Base-by-base conservation (phyloP, 108 stramenopile genomes). In the Thalassiosira profunda region DNA sequence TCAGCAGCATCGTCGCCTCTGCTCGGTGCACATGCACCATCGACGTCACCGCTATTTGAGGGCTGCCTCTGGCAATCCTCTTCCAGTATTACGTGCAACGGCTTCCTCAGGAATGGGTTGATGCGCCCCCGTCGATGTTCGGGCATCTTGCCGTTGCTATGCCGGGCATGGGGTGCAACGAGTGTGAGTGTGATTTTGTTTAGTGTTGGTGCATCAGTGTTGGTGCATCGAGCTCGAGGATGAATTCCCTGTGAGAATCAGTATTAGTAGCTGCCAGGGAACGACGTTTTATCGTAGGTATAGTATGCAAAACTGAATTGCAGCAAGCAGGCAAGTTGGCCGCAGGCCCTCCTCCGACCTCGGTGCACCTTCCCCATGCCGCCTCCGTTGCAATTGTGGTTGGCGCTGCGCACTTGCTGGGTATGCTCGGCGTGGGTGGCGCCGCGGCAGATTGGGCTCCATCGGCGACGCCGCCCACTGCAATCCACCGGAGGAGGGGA, bases 31-130 rank as follows among this genome's bases (percentile, higher is more conserved):
- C 14, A 21, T 29, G 23, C 26, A 44, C 23, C 35, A 38, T 24
- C 2, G 52, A 14, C 5, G 52, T 33, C 38, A 18, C 18, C 52
- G 52, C 23, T 18, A 35, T 44, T 51, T 51, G 49, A 4, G 26
- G 20, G 49, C 49, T 31, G 30, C n/a, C n/a, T n/a, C n/a, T n/a
- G n/a, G n/a, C 49, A 17, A 51, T 51, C 49, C 30, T 51, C 49
- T 51, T 51, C 14, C 30, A 51, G 49, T 11, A 51, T 31, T 14
- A 51, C 49, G 30, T 31, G 15, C 6, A 51, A 6, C 0, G 38
- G 61, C 29, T 46, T 34, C 6, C 35, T 59, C 2, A 48, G 61
- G 42, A 20, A 30, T 8, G 26, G 30, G 3, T 15, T 26, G 12
- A 10, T 40, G 12, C 38, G 38, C 38, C 10, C 12, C 12, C 11